phyloP scores from a whole-genome alignment of 257 asterid genomes.

The Haberlea rhodopensis region DNA sequence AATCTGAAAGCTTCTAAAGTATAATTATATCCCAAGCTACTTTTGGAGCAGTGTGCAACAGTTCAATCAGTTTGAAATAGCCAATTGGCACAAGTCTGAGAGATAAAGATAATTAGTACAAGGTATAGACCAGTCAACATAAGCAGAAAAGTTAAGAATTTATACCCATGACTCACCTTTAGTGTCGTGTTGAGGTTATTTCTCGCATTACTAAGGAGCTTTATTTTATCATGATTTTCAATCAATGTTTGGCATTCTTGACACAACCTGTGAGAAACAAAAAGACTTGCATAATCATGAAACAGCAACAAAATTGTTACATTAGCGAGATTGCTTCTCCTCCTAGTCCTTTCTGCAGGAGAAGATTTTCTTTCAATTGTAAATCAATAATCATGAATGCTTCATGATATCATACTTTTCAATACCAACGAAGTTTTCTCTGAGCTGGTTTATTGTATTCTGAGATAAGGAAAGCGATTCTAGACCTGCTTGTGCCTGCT shows the following conservation, averaged over 20 bases:
- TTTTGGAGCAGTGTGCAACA: conserved; percentile 17
- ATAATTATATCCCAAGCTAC: conserved; percentile 16
- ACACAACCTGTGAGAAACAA: conserved; percentile 60
- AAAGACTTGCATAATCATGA: conserved; percentile 27
- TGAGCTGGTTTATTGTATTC: conserved; percentile 67
- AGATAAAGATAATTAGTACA: conserved; percentile 22
- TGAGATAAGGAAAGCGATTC: conserved; percentile 75
- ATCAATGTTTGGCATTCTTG: conserved; percentile 94
- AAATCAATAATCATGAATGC: conserved; percentile 23
- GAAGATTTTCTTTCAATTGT: too few species aligned
- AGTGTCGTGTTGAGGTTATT: conserved; percentile 89
- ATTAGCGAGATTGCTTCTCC: conserved; percentile 17
- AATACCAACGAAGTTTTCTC: conserved; percentile 79
- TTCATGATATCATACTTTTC: conserved; percentile 61
- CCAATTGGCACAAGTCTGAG: background rate
- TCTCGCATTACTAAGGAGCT: conserved; percentile 96
- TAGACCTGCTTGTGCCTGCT: conserved; percentile 94
- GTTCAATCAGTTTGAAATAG: background rate
- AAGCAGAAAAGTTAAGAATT: conserved; percentile 5
- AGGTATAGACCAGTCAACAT: background rate
- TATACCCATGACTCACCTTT: conserved; percentile 49
- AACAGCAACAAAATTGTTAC: conserved; percentile 26
- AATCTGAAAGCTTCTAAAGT: background rate
- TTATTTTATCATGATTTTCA: conserved; percentile 95
- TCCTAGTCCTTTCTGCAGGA: background rate